Evolutionary conservation across 495 filamentous ascomycete species (phyloP), one percentile per base, ranked within the genome.

Genomic region (Hamigera avellanea): DNA sequence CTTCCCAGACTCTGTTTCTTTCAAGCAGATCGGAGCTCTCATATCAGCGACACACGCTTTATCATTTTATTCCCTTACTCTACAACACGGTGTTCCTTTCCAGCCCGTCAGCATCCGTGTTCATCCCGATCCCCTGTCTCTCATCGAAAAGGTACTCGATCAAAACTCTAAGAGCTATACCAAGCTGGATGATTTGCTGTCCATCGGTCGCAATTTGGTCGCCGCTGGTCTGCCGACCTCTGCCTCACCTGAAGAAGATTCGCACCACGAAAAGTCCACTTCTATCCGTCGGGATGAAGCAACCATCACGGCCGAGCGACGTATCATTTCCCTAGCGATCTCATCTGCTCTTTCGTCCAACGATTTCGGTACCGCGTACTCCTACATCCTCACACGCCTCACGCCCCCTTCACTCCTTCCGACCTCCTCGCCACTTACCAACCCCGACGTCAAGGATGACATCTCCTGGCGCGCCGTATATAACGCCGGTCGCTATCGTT

Each of bases 321-420:
- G 86, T 34, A 79, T 98, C 35, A 82, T 77, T 19, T 80, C 80
- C 35, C 85, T 94, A 75, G 88, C 89, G 46, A 81, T 96, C 29
- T 80, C 89, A 46, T 80, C 87, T 4, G 86, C 89, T 19, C 72
- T 96, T 1, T 62, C 67, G 4, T 84, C 88, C 52, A 76, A 91
- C 47, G 91, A 98, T 50, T 96, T 96, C 45, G 89, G 93, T 44
- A 96, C 93, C 1, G 93, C 93, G 15, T 96, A 96, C 59, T 93
- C 86, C 9, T 95, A 91, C 59, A 81, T 94, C 23, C 74, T 93
- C 40, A 94, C 66, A 18, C 67, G 73, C 1, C 62, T 77, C 14
- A 61, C 67, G 13, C 65, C 65, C 6, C 45, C 54, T 26, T 52
- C 53, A 14, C 41, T 51, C 33, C 42, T 56, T 32, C 41, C 63